Conservation (phyloP, 108 stramenopile species). For the Aurantiochytrium sp. region DNA sequence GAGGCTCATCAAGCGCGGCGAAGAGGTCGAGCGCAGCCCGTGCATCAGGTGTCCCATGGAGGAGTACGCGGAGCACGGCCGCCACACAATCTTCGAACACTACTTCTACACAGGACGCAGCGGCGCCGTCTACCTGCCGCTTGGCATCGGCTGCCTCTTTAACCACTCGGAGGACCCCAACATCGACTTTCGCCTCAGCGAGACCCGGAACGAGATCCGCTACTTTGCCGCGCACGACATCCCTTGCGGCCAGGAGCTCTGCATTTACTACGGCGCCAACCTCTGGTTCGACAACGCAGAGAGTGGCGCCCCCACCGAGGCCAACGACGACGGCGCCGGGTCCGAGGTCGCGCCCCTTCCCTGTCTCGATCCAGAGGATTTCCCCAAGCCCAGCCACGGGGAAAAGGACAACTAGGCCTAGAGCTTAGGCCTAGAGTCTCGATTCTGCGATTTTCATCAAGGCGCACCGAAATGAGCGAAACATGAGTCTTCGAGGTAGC, state of each 20-base stretch:
- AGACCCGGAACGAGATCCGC: not conserved
- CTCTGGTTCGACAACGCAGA: constrained; percentile 42
- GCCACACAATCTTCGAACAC: constrained; percentile 42
- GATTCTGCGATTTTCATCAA: too few relatives aligned
- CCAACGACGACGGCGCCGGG: not conserved
- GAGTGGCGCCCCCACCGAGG: not conserved
- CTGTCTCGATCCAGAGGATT: too few relatives aligned
- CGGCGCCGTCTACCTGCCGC: constrained; percentile 34
- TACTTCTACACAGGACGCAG: constrained; percentile 41
- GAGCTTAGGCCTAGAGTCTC: too few relatives aligned
- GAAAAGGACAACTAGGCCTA: too few relatives aligned
- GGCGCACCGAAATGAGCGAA: too few relatives aligned
- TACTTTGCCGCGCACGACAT: constrained; percentile 35
- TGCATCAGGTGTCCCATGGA: not conserved
- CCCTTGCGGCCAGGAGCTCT: constrained; percentile 31
- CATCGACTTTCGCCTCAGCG: constrained; percentile 41
- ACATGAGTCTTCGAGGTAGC: too few relatives aligned
- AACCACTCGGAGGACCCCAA: constrained; percentile 42
- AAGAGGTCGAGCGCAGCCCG: constrained; percentile 13
- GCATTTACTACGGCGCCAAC: constrained; percentile 42
- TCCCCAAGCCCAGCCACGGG: too few relatives aligned
- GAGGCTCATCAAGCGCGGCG: not conserved
- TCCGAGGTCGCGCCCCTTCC: too few relatives aligned
- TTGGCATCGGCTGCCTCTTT: constrained; percentile 44
- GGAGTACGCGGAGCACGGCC: constrained; percentile 28